These are phyloP conservation scores for Conoideocrella luteorostrata DNA, from an alignment of 2,329 filamentous ascomycete species.

Conservation along the genomic window DNA sequence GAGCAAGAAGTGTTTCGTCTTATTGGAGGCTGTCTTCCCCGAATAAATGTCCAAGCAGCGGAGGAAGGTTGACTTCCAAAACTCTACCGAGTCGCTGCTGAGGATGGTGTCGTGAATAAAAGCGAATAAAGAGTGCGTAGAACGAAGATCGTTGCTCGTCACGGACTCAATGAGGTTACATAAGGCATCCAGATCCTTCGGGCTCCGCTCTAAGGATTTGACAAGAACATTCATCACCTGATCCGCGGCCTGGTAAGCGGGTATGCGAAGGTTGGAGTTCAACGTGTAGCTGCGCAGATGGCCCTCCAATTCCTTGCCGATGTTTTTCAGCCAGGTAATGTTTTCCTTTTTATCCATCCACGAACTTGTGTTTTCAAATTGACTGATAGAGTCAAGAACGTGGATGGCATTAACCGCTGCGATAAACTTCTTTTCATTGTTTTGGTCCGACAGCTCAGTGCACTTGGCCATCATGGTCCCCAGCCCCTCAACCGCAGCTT, in stretches of 20 bases:
- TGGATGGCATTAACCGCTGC: slow-evolving; percentile 85
- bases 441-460: slow-evolving; percentile 55
- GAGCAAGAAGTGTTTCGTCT: slow-evolving; percentile 87
- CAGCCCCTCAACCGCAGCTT: slow-evolving; percentile 66
- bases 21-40: slow-evolving; percentile 70
- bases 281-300: slow-evolving; percentile 66
- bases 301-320: slow-evolving; percentile 72
- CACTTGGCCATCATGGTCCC: slow-evolving; percentile 64
- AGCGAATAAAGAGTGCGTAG: slow-evolving; percentile 65
- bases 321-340: slow-evolving; percentile 53
- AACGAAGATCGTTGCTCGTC: slow-evolving; percentile 74
- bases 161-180: slow-evolving; percentile 80
- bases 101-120: slow-evolving; percentile 86
- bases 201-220: slow-evolving; percentile 67
- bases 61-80: slow-evolving; percentile 74
- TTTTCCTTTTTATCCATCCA: slow-evolving; percentile 67
- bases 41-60: slow-evolving; percentile 86
- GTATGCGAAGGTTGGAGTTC: slow-evolving; percentile 66
- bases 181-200: slow-evolving; percentile 73
- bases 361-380: slow-evolving; percentile 54
- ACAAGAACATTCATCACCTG: slow-evolving; percentile 82
- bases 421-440: slow-evolving; percentile 60
- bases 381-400: slow-evolving; percentile 71
- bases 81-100: slow-evolving; percentile 75
- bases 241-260: slow-evolving; percentile 82